Evolutionary conservation across 1,139 yeast genomes (phyloP).

Genomic region (Scheffersomyces stambukii): DNA sequence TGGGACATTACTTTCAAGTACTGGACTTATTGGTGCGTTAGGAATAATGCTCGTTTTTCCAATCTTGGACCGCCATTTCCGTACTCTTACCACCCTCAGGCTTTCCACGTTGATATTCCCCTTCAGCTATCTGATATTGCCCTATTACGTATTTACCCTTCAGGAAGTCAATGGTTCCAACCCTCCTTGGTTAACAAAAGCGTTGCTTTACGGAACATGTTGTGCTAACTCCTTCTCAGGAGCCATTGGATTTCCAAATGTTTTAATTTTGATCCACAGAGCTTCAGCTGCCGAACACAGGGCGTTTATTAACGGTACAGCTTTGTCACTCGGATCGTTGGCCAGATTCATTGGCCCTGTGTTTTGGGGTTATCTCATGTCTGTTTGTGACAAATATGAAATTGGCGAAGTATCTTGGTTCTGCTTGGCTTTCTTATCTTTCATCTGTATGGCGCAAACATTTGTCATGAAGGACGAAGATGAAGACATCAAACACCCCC

Average conservation of each 20-base stretch:
- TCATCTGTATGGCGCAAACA: conserved; percentile 28
- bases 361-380: conserved; percentile 54
- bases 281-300: conserved; percentile 46
- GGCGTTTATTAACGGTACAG: conserved; percentile 48
- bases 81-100: conserved; percentile 42
- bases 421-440: conserved; percentile 32
- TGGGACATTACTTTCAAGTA: conserved; percentile 51
- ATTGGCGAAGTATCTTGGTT: conserved; percentile 53
- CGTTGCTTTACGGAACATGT: conserved; percentile 22
- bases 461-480: conserved; percentile 29
- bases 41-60: conserved; percentile 53
- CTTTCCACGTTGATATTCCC: conserved; percentile 42
- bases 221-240: conserved; percentile 26
- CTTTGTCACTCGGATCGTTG: conserved; percentile 46
- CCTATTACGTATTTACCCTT: conserved; percentile 45
- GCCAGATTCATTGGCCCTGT: conserved; percentile 60
- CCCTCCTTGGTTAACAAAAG: conserved; percentile 20
- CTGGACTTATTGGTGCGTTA: conserved; percentile 55
- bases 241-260: conserved; percentile 38
- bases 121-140: conserved; percentile 43
- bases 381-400: conserved; percentile 38
- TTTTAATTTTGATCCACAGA: conserved; percentile 42
- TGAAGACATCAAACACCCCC: too few species aligned
- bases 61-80: conserved; percentile 46
- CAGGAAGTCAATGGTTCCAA: conserved; percentile 23